Base-by-base conservation (phyloP, 2,329 filamentous ascomycete genomes). In the Exophiala sideris region DNA sequence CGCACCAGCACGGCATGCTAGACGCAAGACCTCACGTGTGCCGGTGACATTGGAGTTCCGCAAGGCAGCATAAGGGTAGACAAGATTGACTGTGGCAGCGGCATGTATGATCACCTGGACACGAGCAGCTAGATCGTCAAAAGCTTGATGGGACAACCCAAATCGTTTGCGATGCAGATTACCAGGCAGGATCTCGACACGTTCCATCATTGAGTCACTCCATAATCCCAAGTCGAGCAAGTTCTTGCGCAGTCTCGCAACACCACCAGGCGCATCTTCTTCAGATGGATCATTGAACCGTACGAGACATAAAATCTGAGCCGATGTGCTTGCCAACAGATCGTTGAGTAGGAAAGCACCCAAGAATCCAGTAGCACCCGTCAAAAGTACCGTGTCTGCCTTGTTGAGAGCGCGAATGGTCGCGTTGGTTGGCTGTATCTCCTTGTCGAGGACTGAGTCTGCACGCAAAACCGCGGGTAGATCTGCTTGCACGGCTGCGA, bases 221-320 rank as follows among this genome's bases (percentile, higher is more conserved):
- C 88, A 92, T 1, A 91, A 74, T 1, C 88, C 88, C 14, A 90
- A 74, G 60, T 90, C 88, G n/a, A 91, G 79, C 16, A 91, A 73
- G 64, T 91, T 90, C 66, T 83, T 83, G 33, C 88, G 84, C 55
- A 92, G 79, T 56, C 88, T 80, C 3, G 87, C 85, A 65, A 90
- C 83, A 61, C 85, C 87, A 1, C 81, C 82, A 2, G 86, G 79
- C 11, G 79, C 74, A 60, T 86, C 83, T 16, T 85, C 81, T 33
- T 83, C 78, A 3, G 79, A 76, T 0, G 86, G 85, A 55, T 89
- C 85, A 1, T 77, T 80, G 65, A 88, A 88, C 48, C 87, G 85
- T 1, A 91, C 86, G 11, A 91, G 77, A 65, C 87, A 91, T 45
- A 89, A 76, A 18, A 91, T 83, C 6, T 82, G 78, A 0, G 87